Percentiles rank a stretch among this genome's conserved stretches.
phyloP scores from a whole-genome alignment of 768 basidiomycete species.

The Kwoniella sp. region DNA sequence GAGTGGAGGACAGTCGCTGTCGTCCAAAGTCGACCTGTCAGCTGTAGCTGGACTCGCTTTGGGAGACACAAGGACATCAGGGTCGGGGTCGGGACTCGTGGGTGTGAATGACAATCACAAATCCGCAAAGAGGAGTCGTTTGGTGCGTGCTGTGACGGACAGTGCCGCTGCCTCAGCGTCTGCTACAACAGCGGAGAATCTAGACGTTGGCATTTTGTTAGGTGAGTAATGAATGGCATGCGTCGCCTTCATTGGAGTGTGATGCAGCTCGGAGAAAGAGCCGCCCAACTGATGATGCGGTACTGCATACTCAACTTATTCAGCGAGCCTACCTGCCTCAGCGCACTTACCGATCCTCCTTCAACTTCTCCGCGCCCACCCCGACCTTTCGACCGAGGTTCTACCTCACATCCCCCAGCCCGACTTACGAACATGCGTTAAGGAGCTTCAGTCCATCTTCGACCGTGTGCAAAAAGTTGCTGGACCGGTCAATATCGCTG shows the following conservation, averaged over 20 bases:
- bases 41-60: slow-evolving; percentile 33
- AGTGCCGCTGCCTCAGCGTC: not conserved
- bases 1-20: not conserved
- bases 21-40: slow-evolving; percentile 27
- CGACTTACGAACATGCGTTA: slow-evolving; percentile 34
- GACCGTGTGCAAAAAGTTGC: slow-evolving; percentile 27
- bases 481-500: slow-evolving; percentile 6
- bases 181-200: slow-evolving; percentile 11
- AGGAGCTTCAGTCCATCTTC: slow-evolving; percentile 21
- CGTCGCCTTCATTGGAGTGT: no score
- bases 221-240: no score
- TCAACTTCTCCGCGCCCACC: slow-evolving; percentile 32
- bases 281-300: not conserved
- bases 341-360: slow-evolving; percentile 45
- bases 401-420: slow-evolving; percentile 39
- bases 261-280: no score
- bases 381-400: slow-evolving; percentile 25
- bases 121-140: slow-evolving; percentile 15
- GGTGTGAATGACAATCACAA: not conserved
- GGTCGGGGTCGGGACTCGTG: not conserved
- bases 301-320: not conserved
- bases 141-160: not conserved
- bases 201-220: slow-evolving; percentile 46
- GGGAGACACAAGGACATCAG: slow-evolving; percentile 21
- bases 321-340: slow-evolving; percentile 43